Evolutionary conservation across 148 eudicot genomes (phyloP).

Genomic region (Mesembryanthemum crystallinum): DNA sequence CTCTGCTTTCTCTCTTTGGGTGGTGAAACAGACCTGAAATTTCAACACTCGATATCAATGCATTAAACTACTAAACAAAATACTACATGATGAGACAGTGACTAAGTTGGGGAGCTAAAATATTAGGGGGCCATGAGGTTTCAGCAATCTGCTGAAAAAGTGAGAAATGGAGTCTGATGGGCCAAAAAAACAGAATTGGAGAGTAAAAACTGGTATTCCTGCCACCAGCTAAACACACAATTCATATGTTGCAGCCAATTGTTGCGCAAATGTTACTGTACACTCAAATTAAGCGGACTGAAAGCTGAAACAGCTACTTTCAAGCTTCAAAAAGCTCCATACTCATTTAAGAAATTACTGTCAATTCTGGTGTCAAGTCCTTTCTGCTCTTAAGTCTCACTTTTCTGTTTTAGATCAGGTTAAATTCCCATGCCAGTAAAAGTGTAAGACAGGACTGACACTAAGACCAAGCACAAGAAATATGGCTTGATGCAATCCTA

Average conservation of each 20-base stretch:
- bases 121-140: not conserved
- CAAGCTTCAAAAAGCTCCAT: not conserved
- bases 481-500: not conserved
- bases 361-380: not conserved
- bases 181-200: not conserved
- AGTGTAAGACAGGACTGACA: not conserved
- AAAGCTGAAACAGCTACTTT: not conserved
- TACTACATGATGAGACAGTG: not conserved
- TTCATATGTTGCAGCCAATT: not conserved
- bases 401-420: not conserved
- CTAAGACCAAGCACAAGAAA: not conserved
- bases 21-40: conserved; percentile 70
- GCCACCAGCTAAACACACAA: not conserved
- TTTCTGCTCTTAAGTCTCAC: not conserved
- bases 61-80: not conserved
- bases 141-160: not conserved
- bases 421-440: not conserved
- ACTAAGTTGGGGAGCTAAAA: not conserved
- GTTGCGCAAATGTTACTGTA: not conserved
- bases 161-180: not conserved
- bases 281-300: too few species aligned
- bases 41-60: conserved; percentile 6
- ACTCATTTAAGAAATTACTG: too few species aligned
- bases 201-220: not conserved
- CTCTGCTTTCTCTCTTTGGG: conserved; percentile 64